Evolutionary conservation across 352 stramenopile species (phyloP), one percentile per base, ranked within the genome.

Genomic region (Globisporangium megalacanthum): DNA sequence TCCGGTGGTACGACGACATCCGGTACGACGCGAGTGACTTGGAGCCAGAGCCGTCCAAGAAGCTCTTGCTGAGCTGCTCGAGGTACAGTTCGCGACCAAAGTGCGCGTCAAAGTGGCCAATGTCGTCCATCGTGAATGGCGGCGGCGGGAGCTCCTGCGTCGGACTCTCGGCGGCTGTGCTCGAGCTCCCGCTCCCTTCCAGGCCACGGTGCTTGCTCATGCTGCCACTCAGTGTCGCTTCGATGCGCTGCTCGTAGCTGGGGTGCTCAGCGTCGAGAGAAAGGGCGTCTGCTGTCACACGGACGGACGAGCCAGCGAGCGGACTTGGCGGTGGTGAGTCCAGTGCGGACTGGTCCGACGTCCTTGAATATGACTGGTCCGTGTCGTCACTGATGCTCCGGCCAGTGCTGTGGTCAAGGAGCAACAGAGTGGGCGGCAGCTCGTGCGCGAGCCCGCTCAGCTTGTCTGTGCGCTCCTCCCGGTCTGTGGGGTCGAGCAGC

Each of bases 81-180:
- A 92, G 67, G 54, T 83, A 92, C 45, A 86, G 52, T 19, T 78
- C 75, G 25, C 82, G 77, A 10, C 82, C 82, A 58, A 92, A 88
- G 50, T 89, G 75, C 33, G 69, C 64, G 36, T 88, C 77, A 53
- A 92, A 92, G 52, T 77, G 72, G 15, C 68, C 70, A 31, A 90
- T 65, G 65, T 88, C 70, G 42, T 67, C 65, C 68, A 90, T 82
- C 6, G 77, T 83, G 62, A 90, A 90, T n/a, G 58, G 56, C 52
- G 68, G 66, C 6, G 68, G 51, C 29, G 31, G 47, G 5, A 61
- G 25, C 41, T 73, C 54, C 51, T 44, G 72, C 57, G 9, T 74
- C 58, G 33, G 65, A 67, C 49, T 57, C 49, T 56, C 41, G 13
- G 29, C 41, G 14, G 9, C 33, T 20, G 37, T 52, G 17, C 48